Evolutionary conservation across 2,329 filamentous ascomycete genomes (phyloP), one percentile per base, ranked within the genome.

Genomic region (Alternaria angustiovoidea): DNA sequence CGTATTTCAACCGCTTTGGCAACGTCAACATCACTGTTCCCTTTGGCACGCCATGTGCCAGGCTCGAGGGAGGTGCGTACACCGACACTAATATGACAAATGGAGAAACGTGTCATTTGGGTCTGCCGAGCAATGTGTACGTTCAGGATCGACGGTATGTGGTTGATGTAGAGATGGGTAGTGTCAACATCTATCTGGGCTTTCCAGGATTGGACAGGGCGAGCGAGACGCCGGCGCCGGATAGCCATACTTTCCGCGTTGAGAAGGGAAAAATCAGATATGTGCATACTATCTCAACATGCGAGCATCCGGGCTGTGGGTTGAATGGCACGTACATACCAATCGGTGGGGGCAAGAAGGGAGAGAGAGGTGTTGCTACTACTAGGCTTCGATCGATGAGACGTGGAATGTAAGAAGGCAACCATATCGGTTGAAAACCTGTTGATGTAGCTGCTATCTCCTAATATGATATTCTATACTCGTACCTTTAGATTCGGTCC

Each of bases 11-110:
- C 32, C 57, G 63, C 2, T 70, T 68, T n/a, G 60, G 57, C 4
- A 62, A 69, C 20, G 52, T 44, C 7, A 69, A 64, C 18, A 55
- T 66, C 0, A 60, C 57, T 4, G 67, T 72, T 16, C 70, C 70
- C 1, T 72, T 66, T 60, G 70, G 68, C 1, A 65, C 60, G n/a
- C 68, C 71, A 0, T 75, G 72, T 41, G 70, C 70, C 4, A 51
- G 71, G 1, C 58, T 75, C 1, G 72, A 73, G 39, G 72, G 72
- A 7, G 70, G 72, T 11, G 57, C 63, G 11, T 75, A 73, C 46
- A 75, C 72, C 0, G 63, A 57, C 43, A 49, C 55, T 5, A 46
- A 51, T 16, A 41, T 54, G 7, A 63, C 65, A 1, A 66, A 57
- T 16, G 65, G 63, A 22, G 59, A 56, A 12, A 69, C 65, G 0